Evolutionary conservation across 306 rosid genomes (phyloP), one percentile per base, ranked within the genome.

Genomic region (Ammopiptanthus mongolicus): DNA sequence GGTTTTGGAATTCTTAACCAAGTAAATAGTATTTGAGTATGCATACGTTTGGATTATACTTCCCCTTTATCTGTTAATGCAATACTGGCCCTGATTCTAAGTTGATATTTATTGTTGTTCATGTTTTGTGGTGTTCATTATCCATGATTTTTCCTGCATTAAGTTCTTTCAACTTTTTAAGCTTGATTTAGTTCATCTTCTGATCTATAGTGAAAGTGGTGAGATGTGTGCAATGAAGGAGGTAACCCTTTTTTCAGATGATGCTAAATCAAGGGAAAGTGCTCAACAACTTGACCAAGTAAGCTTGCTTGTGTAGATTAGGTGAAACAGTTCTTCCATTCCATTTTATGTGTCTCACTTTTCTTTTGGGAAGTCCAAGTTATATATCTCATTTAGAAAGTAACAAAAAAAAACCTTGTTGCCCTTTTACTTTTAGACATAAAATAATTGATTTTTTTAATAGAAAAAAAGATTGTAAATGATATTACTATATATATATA

Each of bases 211-310:
- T 59, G 97, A 91, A 84, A 91, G 83, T 65, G 98, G 98, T 25
- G 98, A 91, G 80, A 89, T 93, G 98, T 93, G 98, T 81, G 98
- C 98, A 62, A 93, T 93, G 98, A 93, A 93, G 88, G 98, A 93
- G 88, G 98, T 93, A 44, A 88, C 90, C 39, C 85, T 93, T 76
- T 88, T 89, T 77, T 83, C 96, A 21, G 98, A 91, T 67, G 97
- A 91, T 82, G 86, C 91, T 42, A 93, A 88, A 85, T 91, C 96
- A 14, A 91, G 82, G 87, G 97, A 93, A 89, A 81, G 94, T 66
- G 90, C 96, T 3, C 90, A 84, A 73, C 98, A 93, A 80, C 88
- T 93, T 63, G 83, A 82, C 68, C 98, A 93, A 75, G 98, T 93
- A 86, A 73, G 93, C 74, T 66, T 78, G 64, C 66, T 46, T 39